Conservation (phyloP, 805 yeast species). For the Suhomyces tanzawaensis region DNA sequence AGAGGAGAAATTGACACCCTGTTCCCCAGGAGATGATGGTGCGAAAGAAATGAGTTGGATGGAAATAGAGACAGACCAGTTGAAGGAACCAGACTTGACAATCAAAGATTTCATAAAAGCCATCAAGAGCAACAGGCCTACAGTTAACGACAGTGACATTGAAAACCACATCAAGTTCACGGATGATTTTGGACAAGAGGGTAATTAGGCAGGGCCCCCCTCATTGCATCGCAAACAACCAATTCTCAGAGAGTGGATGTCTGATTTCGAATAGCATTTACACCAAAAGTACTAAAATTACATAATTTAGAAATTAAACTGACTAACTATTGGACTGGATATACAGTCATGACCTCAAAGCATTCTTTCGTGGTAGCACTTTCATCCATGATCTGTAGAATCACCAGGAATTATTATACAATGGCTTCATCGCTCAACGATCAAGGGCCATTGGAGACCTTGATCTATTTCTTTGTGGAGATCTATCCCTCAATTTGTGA, state of each 20-base stretch:
- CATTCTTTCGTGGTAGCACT: too few relatives aligned
- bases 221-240: too few relatives aligned
- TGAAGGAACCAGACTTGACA: conserved; percentile 85
- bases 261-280: too few relatives aligned
- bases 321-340: too few relatives aligned
- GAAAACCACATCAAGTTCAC: conserved; percentile 84
- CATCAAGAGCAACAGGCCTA: conserved; percentile 86
- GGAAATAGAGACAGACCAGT: conserved; percentile 83
- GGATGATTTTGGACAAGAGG: conserved; percentile 95
- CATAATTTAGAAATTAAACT: too few relatives aligned
- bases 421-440: too few relatives aligned
- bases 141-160: conserved; percentile 85
- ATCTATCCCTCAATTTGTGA: conserved; percentile 16
- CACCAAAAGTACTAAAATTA: too few relatives aligned
- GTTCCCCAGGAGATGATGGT: conserved; percentile 92
- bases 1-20: conserved; percentile 67
- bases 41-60: conserved; percentile 93
- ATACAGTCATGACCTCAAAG: too few relatives aligned
- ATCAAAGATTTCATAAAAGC: conserved; percentile 93
- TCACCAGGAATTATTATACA: too few relatives aligned
- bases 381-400: too few relatives aligned
- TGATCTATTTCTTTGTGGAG: conserved; percentile 2
- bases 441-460: conserved; percentile 2
- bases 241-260: too few relatives aligned
- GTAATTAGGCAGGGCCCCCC: conserved; percentile 53